Percentiles rank a stretch among this genome's conserved stretches.
Evolutionary conservation across 2,329 filamentous ascomycete genomes (phyloP).

Genomic region (Sporothrix brasiliensis): DNA sequence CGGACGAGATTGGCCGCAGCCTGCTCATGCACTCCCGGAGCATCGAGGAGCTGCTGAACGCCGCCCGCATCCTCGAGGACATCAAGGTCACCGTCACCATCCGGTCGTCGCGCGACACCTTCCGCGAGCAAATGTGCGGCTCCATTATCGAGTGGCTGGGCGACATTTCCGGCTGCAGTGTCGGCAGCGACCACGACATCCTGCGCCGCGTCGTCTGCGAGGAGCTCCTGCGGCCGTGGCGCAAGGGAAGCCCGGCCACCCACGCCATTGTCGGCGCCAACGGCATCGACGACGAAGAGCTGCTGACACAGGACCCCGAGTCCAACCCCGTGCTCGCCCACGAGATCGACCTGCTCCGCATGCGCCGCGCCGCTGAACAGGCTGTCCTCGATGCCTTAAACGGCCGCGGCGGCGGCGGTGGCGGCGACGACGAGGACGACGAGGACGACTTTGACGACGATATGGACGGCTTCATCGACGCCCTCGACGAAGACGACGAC

Average conservation of each 20-base stretch:
- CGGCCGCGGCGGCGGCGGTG: slow-evolving; percentile 59
- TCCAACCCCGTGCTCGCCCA: slow-evolving; percentile 46
- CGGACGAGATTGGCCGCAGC: slow-evolving; percentile 83
- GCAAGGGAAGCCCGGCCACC: slow-evolving; percentile 77
- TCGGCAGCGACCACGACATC: slow-evolving; percentile 77
- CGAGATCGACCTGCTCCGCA: slow-evolving; percentile 43
- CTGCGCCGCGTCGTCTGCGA: slow-evolving; percentile 84
- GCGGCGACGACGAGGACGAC: slow-evolving; percentile 69
- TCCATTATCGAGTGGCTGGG: slow-evolving; percentile 94
- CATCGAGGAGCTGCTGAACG: slow-evolving; percentile 70
- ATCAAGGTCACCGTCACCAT: slow-evolving; percentile 97
- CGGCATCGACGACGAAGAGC: slow-evolving; percentile 80
- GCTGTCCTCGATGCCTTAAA: slow-evolving; percentile 42
- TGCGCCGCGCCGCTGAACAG: slow-evolving; percentile 39
- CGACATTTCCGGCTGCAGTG: slow-evolving; percentile 87
- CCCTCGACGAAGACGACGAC: slow-evolving; percentile 37
- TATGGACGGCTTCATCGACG: slow-evolving; percentile 39
- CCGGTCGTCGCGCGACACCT: slow-evolving; percentile 88
- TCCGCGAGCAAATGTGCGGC: slow-evolving; percentile 98
- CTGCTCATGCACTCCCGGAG: slow-evolving; percentile 77
- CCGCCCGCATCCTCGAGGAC: slow-evolving; percentile 86
- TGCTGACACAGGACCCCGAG: slow-evolving; percentile 55
- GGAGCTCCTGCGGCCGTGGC: slow-evolving; percentile 86
- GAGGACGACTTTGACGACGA: slow-evolving; percentile 48
- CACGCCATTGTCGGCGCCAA: slow-evolving; percentile 77